A percentile compares a stretch with the other conserved stretches of the same genome.
These are phyloP conservation scores for Phialophora verrucosa DNA, from an alignment of 2,329 filamentous ascomycete genomes.

Conservation along the genomic window DNA sequence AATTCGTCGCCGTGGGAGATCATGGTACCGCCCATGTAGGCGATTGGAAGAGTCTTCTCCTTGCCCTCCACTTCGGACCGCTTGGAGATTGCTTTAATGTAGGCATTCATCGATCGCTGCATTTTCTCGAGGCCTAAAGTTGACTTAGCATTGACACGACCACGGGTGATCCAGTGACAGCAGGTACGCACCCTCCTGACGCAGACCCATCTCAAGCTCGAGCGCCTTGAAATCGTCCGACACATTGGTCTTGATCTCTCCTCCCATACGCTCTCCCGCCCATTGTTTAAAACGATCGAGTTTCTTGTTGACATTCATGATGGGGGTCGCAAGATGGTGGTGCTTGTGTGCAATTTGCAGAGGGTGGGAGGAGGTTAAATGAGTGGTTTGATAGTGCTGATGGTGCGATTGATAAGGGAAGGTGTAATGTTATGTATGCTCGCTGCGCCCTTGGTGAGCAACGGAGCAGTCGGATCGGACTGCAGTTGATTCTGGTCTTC, in stretches of 20 bases:
- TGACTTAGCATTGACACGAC: conserved; percentile 31
- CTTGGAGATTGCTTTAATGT: conserved; percentile 86
- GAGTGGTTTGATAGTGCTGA: conserved; percentile 19
- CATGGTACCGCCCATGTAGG: conserved; percentile 83
- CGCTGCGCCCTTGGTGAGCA: conserved; percentile 13
- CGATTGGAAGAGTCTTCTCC: conserved; percentile 82
- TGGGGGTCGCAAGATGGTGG: conserved; percentile 34
- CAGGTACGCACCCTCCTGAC: conserved; percentile 73
- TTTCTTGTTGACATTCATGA: conserved; percentile 78
- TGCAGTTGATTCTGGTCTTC: conserved; percentile 10
- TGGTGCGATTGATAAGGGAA: conserved; percentile 20
- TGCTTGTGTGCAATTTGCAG: background rate
- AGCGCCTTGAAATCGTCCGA: conserved; percentile 90
- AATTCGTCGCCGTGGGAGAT: conserved; percentile 90
- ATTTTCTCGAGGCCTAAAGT: conserved; percentile 82
- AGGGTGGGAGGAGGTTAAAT: conserved; percentile 12
- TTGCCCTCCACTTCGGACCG: conserved; percentile 84
- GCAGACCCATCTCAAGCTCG: conserved; percentile 86
- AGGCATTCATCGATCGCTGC: conserved; percentile 81
- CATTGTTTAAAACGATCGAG: conserved; percentile 97
- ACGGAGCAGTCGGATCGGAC: conserved; percentile 33
- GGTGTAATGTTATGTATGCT: conserved; percentile 9
- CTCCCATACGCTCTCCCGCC: conserved; percentile 95
- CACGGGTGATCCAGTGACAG: background rate
- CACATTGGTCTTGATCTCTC: conserved; percentile 82